Base-by-base conservation (phyloP, 2,329 filamentous ascomycete species). In the Erysiphe pulchra region DNA sequence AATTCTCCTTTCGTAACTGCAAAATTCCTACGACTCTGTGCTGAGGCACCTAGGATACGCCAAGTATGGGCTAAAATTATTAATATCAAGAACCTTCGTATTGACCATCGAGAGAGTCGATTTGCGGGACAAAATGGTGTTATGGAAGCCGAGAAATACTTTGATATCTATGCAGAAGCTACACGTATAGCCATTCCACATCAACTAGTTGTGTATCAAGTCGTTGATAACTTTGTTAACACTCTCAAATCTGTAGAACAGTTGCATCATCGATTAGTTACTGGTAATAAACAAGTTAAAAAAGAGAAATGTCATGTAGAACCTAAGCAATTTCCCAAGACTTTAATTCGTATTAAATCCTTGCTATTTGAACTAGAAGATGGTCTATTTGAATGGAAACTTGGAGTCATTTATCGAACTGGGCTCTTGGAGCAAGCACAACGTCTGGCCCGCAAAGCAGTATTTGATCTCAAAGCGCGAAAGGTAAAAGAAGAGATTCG, bases 361-460 rank as follows among this genome's bases (percentile, higher is more conserved):
- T 67, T 98, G 20, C 63, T 93, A 2, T 87, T 98, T 48, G 87
- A 95, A 56, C 68, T 98, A 33, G 90, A 98, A 61, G 90, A 98
- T 58, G 87, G 90, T 44, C 79, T 83, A 0, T 98, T 98, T 55
- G 90, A 98, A 59, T 98, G 86, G 82, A 95, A 94, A 58, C 66
- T 98, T 10, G 84, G 86, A 14, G 77, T 85, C 56, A 98, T 98
- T 45, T 98, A 95, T 59, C 77, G 87, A 31, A 75, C 83, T 41
- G 90, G 92, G 0, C 69, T 87, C 17, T 66, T 86, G 46, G 90
- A 98, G 60, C 87, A 95, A 60, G 77, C 79, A 57, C 90, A 95
- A 60, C 73, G 90, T 17, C 65, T 92, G 46, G 86, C 87, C 4
- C 75, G 90, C 39, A 84, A 93, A 59, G 84, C 92, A 51, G 87